These are phyloP conservation scores for Daphne laureola DNA, from an alignment of 441 rosid genomes.

Conservation along the genomic window DNA sequence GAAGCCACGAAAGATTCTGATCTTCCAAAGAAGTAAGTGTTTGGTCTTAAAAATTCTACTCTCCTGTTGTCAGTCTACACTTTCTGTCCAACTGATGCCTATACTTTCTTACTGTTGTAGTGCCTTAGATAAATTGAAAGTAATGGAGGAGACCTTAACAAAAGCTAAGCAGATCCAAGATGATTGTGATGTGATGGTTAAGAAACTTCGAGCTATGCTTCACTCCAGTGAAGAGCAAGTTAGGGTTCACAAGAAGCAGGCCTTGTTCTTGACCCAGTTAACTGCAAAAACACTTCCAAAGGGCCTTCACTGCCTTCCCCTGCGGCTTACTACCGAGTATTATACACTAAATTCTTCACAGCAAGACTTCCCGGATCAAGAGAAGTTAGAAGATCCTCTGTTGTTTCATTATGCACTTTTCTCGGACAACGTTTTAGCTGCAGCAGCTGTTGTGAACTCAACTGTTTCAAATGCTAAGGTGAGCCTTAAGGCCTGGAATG, in stretches of 20 bases:
- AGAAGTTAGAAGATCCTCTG: constrained; percentile 58
- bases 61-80: background rate
- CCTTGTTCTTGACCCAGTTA: constrained; percentile 81
- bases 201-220: constrained; percentile 94
- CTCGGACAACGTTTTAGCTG: constrained; percentile 68
- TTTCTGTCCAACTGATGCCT: constrained; percentile 1
- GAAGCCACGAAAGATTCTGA: constrained; percentile 55
- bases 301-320: constrained; percentile 94
- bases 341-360: constrained; percentile 53
- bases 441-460: constrained; percentile 70
- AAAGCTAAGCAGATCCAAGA: constrained; percentile 84
- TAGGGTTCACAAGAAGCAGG: constrained; percentile 82
- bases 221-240: constrained; percentile 93
- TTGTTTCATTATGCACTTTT: constrained; percentile 82
- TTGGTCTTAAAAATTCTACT: background rate
- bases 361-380: constrained; percentile 59
- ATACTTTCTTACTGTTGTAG: constrained; percentile 26
- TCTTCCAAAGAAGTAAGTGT: constrained; percentile 44
- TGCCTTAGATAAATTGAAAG: constrained; percentile 60
- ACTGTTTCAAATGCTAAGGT: constrained; percentile 61
- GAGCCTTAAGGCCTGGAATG: constrained; percentile 2
- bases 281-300: constrained; percentile 92
- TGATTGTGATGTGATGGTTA: constrained; percentile 74
- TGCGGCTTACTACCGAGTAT: constrained; percentile 82
- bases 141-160: constrained; percentile 76